A percentile compares a stretch with the other conserved stretches of the same genome.
phyloP scores from a whole-genome alignment of 129 eudicot species.

The Kitagawia praeruptora region DNA sequence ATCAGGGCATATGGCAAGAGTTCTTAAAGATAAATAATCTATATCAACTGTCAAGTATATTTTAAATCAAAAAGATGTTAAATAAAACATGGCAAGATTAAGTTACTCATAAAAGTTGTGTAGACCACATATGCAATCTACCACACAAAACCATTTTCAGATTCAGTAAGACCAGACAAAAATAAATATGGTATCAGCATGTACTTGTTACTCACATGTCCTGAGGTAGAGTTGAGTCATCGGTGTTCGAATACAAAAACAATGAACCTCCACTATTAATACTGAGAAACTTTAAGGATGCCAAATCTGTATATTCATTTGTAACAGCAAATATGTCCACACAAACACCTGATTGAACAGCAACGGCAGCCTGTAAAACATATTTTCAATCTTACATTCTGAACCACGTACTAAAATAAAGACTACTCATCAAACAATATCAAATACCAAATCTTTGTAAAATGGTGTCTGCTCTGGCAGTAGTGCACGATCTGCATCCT shows the following conservation, averaged over 20 bases:
- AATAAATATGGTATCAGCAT: background rate
- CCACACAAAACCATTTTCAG: background rate
- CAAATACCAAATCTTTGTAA: constrained; percentile 79
- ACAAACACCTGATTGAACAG: constrained; percentile 99
- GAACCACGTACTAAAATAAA: constrained; percentile 9
- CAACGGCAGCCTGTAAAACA: constrained; percentile 86
- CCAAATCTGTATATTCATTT: constrained; percentile 95
- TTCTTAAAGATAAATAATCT: background rate
- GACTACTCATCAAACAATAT: constrained; percentile 8
- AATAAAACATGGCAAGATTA: background rate
- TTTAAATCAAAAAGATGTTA: background rate
- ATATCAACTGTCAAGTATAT: background rate
- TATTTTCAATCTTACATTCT: constrained; percentile 21
- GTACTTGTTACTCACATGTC: constrained; percentile 65
- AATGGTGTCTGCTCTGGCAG: constrained; percentile 98
- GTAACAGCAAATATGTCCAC: constrained; percentile 97
- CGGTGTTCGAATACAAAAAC: constrained; percentile 80
- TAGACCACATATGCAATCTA: background rate
- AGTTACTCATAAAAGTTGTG: background rate
- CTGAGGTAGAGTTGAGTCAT: constrained; percentile 97
- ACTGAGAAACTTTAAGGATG: constrained; percentile 89
- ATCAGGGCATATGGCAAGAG: background rate
- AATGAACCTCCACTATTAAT: constrained; percentile 97
- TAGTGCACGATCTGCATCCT: constrained; percentile 98
- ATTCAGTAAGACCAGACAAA: background rate